Evolutionary conservation across 2,329 filamentous ascomycete genomes (phyloP).

Genomic region (Aspergillus fructus): DNA sequence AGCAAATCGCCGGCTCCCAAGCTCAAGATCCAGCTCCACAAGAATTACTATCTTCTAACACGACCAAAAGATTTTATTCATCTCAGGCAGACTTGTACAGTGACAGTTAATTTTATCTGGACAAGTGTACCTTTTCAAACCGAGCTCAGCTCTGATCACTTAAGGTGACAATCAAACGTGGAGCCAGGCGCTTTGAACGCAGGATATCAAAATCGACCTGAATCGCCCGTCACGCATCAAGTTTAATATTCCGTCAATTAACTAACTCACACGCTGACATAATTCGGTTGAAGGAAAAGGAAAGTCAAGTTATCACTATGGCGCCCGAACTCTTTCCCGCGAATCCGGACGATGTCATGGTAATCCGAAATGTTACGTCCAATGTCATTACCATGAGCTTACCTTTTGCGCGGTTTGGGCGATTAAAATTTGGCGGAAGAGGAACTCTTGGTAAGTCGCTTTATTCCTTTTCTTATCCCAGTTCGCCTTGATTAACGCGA

Average conservation of each 20-base stretch:
- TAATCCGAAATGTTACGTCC: constrained; percentile 80
- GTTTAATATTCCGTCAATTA: too few relatives aligned
- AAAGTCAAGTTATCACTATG: constrained; percentile 11
- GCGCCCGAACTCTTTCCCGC: constrained; percentile 58
- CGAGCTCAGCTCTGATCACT: background rate
- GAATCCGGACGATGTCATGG: constrained; percentile 81
- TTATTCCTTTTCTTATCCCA: background rate
- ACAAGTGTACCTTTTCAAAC: background rate
- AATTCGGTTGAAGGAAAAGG: background rate
- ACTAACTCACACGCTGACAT: too few relatives aligned
- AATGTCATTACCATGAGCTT: constrained; percentile 61
- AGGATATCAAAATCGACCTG: background rate
- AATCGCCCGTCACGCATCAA: too few relatives aligned
- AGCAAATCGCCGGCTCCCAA: constrained; percentile 12
- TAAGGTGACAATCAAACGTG: background rate
- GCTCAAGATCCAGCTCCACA: background rate
- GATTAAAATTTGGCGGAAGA: constrained; percentile 78
- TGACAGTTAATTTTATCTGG: background rate
- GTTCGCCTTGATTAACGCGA: background rate
- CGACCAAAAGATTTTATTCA: background rate
- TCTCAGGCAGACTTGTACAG: background rate
- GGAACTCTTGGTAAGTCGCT: constrained; percentile 72
- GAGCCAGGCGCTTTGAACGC: background rate
- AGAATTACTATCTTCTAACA: background rate
- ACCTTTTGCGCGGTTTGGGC: constrained; percentile 80